Percentiles rank a stretch among this genome's conserved stretches.
Evolutionary conservation across 2,329 filamentous ascomycete genomes (phyloP).

Genomic region (Neonectria hederae): DNA sequence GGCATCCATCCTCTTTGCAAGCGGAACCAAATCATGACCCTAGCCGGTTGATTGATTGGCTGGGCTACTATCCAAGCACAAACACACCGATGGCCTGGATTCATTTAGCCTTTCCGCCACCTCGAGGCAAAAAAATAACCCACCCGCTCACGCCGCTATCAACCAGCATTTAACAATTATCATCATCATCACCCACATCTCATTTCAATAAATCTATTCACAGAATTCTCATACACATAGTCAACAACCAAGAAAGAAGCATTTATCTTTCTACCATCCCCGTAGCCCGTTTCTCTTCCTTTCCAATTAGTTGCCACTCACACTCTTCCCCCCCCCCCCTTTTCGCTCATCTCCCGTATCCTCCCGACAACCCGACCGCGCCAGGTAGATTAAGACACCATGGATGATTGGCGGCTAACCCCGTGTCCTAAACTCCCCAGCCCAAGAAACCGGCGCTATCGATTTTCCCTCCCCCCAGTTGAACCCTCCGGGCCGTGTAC

Average conservation of each 20-base stretch:
- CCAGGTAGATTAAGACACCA: slow-evolving; percentile 19
- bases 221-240: slow-evolving; percentile 15
- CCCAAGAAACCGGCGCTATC: slow-evolving; percentile 9
- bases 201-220: slow-evolving; percentile 14
- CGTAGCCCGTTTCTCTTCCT: not conserved
- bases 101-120: slow-evolving; percentile 25
- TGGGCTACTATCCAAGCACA: slow-evolving; percentile 32
- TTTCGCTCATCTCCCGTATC: slow-evolving; percentile 22
- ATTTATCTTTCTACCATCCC: not conserved
- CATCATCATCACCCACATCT: slow-evolving; percentile 10
- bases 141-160: slow-evolving; percentile 8
- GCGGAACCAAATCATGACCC: slow-evolving; percentile 19
- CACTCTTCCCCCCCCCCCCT: not conserved
- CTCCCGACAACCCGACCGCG: slow-evolving; percentile 21
- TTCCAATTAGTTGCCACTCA: slow-evolving; percentile 1
- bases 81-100: slow-evolving; percentile 5
- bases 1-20: slow-evolving; percentile 6
- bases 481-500: slow-evolving; percentile 6
- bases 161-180: not conserved
- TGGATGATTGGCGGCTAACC: slow-evolving; percentile 16
- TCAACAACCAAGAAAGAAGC: not conserved
- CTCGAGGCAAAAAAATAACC: slow-evolving; percentile 16
- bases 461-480: not conserved
- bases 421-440: slow-evolving; percentile 1
- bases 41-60: slow-evolving; percentile 17